Conservation (phyloP, 2,329 filamentous ascomycete genomes). For the Xylariaceae sp. region DNA sequence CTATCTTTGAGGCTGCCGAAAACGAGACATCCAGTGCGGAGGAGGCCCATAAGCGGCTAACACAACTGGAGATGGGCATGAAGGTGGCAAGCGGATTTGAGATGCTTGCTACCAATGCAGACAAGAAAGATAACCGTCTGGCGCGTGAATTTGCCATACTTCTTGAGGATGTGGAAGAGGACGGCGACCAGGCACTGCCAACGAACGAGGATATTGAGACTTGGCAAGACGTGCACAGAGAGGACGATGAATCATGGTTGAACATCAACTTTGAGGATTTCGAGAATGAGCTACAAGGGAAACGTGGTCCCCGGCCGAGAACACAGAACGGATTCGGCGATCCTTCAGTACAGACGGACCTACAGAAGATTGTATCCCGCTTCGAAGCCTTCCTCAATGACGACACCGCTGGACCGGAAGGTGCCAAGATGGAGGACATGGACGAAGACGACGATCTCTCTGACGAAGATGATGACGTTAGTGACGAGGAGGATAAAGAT, state of each 20-base stretch:
- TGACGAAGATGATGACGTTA: constrained; percentile 54
- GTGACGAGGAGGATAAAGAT: constrained; percentile 72
- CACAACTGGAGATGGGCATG: constrained; percentile 74
- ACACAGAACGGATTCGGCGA: constrained; percentile 60
- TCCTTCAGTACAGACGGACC: constrained; percentile 68
- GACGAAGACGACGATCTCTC: constrained; percentile 63
- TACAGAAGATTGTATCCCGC: constrained; percentile 89
- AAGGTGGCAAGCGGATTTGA: constrained; percentile 91
- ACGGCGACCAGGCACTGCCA: constrained; percentile 69
- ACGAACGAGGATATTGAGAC: constrained; percentile 69
- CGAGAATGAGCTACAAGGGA: constrained; percentile 72
- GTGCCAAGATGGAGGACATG: constrained; percentile 73
- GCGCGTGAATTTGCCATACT: constrained; percentile 77
- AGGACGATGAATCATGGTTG: constrained; percentile 89
- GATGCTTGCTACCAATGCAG: constrained; percentile 72
- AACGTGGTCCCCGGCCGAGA: constrained; percentile 35
- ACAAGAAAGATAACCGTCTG: constrained; percentile 67
- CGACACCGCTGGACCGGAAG: constrained; percentile 77
- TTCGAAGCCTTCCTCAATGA: constrained; percentile 93
- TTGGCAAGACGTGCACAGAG: constrained; percentile 65
- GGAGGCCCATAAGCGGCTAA: constrained; percentile 35
- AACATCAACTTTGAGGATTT: constrained; percentile 91
- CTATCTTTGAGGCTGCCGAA: constrained; percentile 38
- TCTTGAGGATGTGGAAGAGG: constrained; percentile 73
- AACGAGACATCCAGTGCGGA: constrained; percentile 17